These are phyloP conservation scores for Ceratocystis alfenasii DNA, from an alignment of 2,329 filamentous ascomycete genomes.

Conservation along the genomic window DNA sequence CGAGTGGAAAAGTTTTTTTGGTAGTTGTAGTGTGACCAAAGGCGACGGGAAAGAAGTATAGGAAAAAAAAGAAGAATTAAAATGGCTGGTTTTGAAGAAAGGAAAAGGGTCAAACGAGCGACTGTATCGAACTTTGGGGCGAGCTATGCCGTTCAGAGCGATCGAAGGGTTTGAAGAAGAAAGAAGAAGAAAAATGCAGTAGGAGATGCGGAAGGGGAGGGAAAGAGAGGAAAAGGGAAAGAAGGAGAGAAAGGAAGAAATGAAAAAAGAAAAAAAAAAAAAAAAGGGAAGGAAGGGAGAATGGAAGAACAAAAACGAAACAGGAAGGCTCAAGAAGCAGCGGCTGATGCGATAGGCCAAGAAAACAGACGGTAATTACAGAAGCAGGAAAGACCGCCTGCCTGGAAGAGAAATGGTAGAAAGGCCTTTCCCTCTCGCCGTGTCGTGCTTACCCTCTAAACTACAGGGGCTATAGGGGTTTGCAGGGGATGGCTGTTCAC, in stretches of 20 bases:
- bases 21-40: not conserved
- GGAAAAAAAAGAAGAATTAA: slow-evolving; percentile 7
- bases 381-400: not conserved
- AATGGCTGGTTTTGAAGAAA: not conserved
- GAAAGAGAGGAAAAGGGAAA: not conserved
- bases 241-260: not conserved
- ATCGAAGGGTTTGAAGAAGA: slow-evolving; percentile 2
- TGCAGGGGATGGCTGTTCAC: not conserved
- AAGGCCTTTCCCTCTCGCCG: too few relatives aligned
- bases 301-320: not conserved
- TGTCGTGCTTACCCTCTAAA: too few relatives aligned
- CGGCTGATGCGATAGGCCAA: not conserved
- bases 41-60: not conserved
- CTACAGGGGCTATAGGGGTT: not conserved
- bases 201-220: not conserved
- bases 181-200: slow-evolving; percentile 3
- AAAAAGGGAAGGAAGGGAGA: not conserved
- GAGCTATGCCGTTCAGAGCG: not conserved
- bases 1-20: not conserved
- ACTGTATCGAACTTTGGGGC: slow-evolving; percentile 12
- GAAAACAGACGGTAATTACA: not conserved
- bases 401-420: too few relatives aligned
- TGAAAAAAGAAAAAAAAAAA: not conserved
- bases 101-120: slow-evolving; percentile 19
- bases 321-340: not conserved